A percentile compares a stretch with the other conserved stretches of the same genome.
These are phyloP conservation scores for Phallus indusiatus DNA, from an alignment of 768 basidiomycete genomes.

Conservation along the genomic window DNA sequence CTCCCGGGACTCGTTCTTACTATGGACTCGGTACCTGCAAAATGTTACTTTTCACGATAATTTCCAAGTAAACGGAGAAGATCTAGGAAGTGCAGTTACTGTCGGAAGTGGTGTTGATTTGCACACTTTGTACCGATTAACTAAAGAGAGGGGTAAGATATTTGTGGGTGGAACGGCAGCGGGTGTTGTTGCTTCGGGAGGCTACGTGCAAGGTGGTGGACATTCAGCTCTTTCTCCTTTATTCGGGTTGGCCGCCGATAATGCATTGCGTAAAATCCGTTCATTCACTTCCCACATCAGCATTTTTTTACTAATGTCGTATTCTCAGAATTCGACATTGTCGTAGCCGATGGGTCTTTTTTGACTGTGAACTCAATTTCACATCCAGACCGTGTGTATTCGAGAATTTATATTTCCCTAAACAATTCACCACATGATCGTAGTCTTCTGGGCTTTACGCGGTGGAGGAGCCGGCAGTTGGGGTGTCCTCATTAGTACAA, in stretches of 20 bases:
- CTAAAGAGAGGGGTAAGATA: constrained; percentile 17
- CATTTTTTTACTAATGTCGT: not conserved
- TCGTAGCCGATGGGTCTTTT: constrained; percentile 22
- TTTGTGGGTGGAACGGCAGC: constrained; percentile 19
- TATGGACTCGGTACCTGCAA: constrained; percentile 32
- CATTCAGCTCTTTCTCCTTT: constrained; percentile 21
- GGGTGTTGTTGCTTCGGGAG: constrained; percentile 24
- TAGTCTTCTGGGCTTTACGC: constrained; percentile 17
- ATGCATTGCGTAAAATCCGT: constrained; percentile 15
- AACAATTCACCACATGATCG: not conserved
- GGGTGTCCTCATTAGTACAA: constrained; percentile 30
- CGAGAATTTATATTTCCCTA: not conserved
- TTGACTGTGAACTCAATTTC: constrained; percentile 18
- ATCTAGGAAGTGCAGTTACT: constrained; percentile 21
- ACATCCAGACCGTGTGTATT: constrained; percentile 18
- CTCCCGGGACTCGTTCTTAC: constrained; percentile 28
- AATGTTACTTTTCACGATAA: constrained; percentile 22
- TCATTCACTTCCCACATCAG: not conserved
- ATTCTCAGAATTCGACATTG: constrained; percentile 21
- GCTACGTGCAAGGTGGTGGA: constrained; percentile 25
- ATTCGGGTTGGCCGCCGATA: constrained; percentile 21
- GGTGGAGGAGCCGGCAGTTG: constrained; percentile 24
- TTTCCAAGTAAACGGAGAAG: constrained; percentile 11
- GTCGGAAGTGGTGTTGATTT: constrained; percentile 22
- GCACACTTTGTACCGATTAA: constrained; percentile 15